Evolutionary conservation across 352 stramenopile genomes (phyloP), one percentile per base, ranked within the genome.

Genomic region (Aphanomyces stellatus): DNA sequence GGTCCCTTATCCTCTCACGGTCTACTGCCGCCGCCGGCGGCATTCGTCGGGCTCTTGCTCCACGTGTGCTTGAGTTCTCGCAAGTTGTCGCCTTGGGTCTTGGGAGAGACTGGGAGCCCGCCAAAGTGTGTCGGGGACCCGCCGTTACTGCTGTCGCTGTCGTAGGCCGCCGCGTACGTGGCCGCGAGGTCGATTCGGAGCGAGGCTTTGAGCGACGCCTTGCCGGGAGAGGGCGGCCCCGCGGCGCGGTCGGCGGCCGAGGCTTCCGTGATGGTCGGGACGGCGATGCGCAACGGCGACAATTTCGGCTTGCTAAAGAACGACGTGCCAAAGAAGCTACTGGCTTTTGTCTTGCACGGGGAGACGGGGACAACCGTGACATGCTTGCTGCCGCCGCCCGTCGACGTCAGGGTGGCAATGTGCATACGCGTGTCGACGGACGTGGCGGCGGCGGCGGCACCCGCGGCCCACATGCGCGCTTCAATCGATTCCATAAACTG

Each of bases 401-500:
- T n/a, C n/a, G n/a, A n/a, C n/a, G n/a, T n/a, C n/a, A n/a, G n/a
- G n/a, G n/a, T n/a, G n/a, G n/a, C n/a, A n/a, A n/a, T n/a, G n/a
- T n/a, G n/a, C n/a, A n/a, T n/a, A n/a, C n/a, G n/a, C 4, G 19
- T 4, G 19, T 28, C 46, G n/a, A n/a, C n/a, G n/a, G n/a, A n/a
- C n/a, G n/a, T n/a, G n/a, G n/a, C n/a, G n/a, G n/a, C n/a, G n/a
- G 19, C 25, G 27, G 13, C 35, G 4, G 13, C n/a, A 7, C 28
- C 19, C 13, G 30, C 17, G 55, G 24, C 57, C 74, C 74, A 80
- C 86, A 97, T 96, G 27, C 76, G 71, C 3, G 62, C 19, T 70
- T 97, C 69, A 53, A 97, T 90, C 62, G 85, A 73, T 72, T 96
- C 75, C 34, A 98, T 70, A 69, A 93, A 98, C 41, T 96, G 76